Evolutionary conservation across 2,329 filamentous ascomycete species (phyloP).

Genomic region (Aureobasidium namibiae): DNA sequence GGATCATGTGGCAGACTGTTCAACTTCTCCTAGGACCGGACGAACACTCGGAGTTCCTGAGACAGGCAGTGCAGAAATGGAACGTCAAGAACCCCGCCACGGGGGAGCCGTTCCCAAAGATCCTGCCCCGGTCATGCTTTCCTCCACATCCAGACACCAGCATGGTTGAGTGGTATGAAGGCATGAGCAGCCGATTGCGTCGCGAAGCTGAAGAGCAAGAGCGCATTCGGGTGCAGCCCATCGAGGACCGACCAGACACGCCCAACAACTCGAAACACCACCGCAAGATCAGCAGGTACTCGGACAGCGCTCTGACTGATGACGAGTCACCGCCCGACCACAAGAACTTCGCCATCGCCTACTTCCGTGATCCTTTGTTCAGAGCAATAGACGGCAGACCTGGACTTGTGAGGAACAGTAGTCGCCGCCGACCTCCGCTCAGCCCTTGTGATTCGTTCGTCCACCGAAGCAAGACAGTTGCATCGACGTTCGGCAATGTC

Average conservation of each 20-base stretch:
- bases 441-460: constrained; percentile 26
- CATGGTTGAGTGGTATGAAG: constrained; percentile 81
- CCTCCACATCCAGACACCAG: constrained; percentile 65
- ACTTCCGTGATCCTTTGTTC: constrained; percentile 43
- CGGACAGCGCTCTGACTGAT: constrained; percentile 9
- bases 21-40: constrained; percentile 81
- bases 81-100: constrained; percentile 64
- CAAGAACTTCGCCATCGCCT: constrained; percentile 35
- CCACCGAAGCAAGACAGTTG: constrained; percentile 29
- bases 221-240: constrained; percentile 16
- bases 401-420: constrained; percentile 33
- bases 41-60: constrained; percentile 77
- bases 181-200: constrained; percentile 62
- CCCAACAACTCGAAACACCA: constrained; percentile 6
- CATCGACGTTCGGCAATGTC: constrained; percentile 27
- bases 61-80: constrained; percentile 71
- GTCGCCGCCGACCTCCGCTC: constrained; percentile 23
- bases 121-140: constrained; percentile 59
- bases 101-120: constrained; percentile 48
- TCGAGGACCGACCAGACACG: constrained; percentile 18
- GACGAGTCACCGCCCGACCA: constrained; percentile 32
- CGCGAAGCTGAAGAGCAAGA: constrained; percentile 48
- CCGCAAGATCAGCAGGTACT: constrained; percentile 15
- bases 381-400: constrained; percentile 37
- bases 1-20: constrained; percentile 88